A percentile compares a stretch with the other conserved stretches of the same genome.
These are phyloP conservation scores for Fomitopsis serialis DNA, from an alignment of 768 basidiomycete species.

Conservation along the genomic window DNA sequence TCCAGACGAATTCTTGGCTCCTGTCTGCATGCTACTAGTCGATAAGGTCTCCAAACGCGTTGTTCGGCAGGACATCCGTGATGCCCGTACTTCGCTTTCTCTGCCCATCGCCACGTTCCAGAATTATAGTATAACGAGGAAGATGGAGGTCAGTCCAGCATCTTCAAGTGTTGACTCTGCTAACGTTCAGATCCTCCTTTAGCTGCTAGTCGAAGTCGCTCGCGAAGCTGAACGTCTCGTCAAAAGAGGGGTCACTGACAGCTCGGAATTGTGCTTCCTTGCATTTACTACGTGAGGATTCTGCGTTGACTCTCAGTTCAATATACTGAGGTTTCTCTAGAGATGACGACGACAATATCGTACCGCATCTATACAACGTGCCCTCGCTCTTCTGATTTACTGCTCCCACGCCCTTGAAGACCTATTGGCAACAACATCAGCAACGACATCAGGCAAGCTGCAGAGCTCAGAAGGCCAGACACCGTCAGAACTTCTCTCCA, in stretches of 20 bases:
- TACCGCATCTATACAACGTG: constrained; percentile 48
- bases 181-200: constrained; percentile 2
- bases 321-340: constrained; percentile 24
- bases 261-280: constrained; percentile 42
- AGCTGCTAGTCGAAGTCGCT: constrained; percentile 63
- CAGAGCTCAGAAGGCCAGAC: constrained; percentile 24
- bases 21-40: constrained; percentile 78
- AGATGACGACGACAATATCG: constrained; percentile 52
- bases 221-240: constrained; percentile 53
- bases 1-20: constrained; percentile 71
- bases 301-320: background rate
- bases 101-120: constrained; percentile 66
- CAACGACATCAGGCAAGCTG: background rate
- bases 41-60: constrained; percentile 72
- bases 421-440: constrained; percentile 19
- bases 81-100: constrained; percentile 51
- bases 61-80: constrained; percentile 54
- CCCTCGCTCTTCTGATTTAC: constrained; percentile 64
- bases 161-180: background rate
- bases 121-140: constrained; percentile 41
- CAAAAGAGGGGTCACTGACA: constrained; percentile 29
- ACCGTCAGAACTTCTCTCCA: constrained; percentile 39
- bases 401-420: constrained; percentile 46
- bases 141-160: constrained; percentile 39
- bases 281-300: constrained; percentile 47